Conservation (phyloP, 2,329 filamentous ascomycete genomes). For the Trichophyton schoenleinii region DNA sequence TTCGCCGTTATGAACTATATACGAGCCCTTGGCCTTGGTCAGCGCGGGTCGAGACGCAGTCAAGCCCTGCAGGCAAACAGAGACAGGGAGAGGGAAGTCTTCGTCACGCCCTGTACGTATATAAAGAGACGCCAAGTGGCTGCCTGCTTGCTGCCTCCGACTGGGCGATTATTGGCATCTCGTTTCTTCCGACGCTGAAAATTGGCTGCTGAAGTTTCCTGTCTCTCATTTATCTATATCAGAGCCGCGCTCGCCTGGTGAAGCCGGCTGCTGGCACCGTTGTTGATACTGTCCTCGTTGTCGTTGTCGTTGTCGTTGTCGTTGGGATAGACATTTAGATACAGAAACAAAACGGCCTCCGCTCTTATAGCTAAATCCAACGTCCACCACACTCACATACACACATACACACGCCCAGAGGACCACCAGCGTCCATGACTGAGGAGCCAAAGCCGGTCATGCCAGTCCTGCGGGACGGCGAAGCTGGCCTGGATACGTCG, state of each 20-base stretch:
- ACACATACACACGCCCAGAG: too few species aligned
- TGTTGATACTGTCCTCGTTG: not conserved
- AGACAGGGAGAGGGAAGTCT: not conserved
- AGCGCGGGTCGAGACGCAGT: not conserved
- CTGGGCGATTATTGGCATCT: not conserved
- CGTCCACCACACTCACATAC: not conserved
- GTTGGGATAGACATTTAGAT: too few species aligned
- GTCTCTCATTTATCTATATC: not conserved
- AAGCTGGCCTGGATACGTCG: not conserved
- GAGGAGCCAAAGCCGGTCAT: not conserved
- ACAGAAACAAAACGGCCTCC: too few species aligned
- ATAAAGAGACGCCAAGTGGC: not conserved
- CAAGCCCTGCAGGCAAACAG: not conserved
- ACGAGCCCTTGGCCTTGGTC: not conserved
- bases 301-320: too few species aligned
- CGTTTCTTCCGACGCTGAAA: not conserved
- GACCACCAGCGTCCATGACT: not conserved
- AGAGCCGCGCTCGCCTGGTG: not conserved
- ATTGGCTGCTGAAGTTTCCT: not conserved
- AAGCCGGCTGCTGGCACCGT: not conserved
- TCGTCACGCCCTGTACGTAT: not conserved
- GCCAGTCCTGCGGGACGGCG: not conserved
- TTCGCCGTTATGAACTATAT: not conserved
- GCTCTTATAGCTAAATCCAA: not conserved
- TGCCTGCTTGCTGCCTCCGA: not conserved